These are phyloP conservation scores for Iberis pinnata DNA, from an alignment of 345 rosid genomes.

Conservation along the genomic window DNA sequence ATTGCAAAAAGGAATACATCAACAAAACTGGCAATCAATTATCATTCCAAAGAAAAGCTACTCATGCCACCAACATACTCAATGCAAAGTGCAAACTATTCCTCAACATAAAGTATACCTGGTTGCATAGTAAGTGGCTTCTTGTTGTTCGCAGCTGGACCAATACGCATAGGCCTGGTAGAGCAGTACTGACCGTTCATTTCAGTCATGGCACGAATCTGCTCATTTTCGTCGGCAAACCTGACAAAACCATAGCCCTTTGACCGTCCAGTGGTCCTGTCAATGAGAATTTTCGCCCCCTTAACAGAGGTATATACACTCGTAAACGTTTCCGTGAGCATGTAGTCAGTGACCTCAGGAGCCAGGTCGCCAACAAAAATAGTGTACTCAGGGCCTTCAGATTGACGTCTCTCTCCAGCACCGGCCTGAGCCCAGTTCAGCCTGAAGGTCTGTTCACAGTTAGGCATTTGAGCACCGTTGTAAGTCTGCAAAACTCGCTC, in stretches of 20 bases:
- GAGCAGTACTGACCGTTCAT: constrained; percentile 90
- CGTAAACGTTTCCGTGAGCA: constrained; percentile 67
- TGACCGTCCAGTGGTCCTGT: constrained; percentile 78
- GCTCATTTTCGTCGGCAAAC: constrained; percentile 78
- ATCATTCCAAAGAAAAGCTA: constrained; percentile 11
- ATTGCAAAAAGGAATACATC: neutral
- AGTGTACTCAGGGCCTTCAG: constrained; percentile 70
- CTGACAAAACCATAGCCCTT: constrained; percentile 98
- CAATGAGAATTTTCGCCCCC: constrained; percentile 89
- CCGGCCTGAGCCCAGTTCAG: constrained; percentile 88
- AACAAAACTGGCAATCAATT: constrained; percentile 14
- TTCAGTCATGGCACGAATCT: constrained; percentile 77
- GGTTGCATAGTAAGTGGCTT: constrained; percentile 54
- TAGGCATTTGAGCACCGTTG: constrained; percentile 76
- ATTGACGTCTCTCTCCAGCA: constrained; percentile 83
- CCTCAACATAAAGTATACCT: constrained; percentile 37
- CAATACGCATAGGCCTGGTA: constrained; percentile 85
- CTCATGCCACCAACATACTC: neutral
- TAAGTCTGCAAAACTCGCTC: constrained; percentile 70
- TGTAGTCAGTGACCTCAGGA: constrained; percentile 70
- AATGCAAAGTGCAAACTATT: neutral
- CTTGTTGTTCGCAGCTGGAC: constrained; percentile 81
- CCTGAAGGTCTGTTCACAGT: constrained; percentile 59
- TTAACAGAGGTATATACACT: constrained; percentile 56
- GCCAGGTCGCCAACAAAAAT: constrained; percentile 92